A percentile compares a stretch with the other conserved stretches of the same genome.
Evolutionary conservation across 2,329 filamentous ascomycete genomes (phyloP).

Genomic region (Cryphonectria nitschkei): DNA sequence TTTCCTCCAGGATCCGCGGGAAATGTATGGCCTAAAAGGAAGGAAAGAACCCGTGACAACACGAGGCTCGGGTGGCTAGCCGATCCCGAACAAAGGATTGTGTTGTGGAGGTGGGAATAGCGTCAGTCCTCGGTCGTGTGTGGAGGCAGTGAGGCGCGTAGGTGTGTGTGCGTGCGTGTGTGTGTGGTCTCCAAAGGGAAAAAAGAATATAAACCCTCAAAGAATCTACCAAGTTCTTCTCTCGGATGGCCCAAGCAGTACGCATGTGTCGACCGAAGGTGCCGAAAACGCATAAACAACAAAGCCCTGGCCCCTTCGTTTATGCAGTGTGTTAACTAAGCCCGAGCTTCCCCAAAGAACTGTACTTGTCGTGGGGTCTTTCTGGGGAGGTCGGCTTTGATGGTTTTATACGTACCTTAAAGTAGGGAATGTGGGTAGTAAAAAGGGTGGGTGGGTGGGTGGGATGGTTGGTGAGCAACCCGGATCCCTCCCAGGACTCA

Average conservation of each 20-base stretch:
- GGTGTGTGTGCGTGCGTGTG: no score
- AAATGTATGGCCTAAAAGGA: conserved; percentile 6
- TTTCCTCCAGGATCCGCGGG: neutral
- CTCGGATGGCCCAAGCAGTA: neutral
- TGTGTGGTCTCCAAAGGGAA: neutral
- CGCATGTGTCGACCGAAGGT: neutral
- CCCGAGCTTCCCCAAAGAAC: neutral
- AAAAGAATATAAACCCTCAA: no score
- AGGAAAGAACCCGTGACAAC: conserved; percentile 5
- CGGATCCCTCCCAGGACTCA: neutral
- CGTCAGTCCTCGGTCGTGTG: conserved; percentile 5
- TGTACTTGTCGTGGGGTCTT: neutral
- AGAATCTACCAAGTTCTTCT: neutral
- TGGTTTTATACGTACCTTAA: neutral
- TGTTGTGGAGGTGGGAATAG: conserved; percentile 7
- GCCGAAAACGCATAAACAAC: neutral
- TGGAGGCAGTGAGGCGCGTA: no score
- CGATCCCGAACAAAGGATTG: conserved; percentile 19
- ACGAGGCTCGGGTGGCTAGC: conserved; percentile 13
- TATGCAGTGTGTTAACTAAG: neutral
- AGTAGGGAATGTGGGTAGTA: neutral
- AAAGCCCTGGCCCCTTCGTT: neutral
- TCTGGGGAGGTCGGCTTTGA: neutral
- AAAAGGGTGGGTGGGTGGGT: neutral
- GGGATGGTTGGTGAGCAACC: neutral